phyloP scores from a whole-genome alignment of 805 yeast species.

The Starmerella vitae region DNA sequence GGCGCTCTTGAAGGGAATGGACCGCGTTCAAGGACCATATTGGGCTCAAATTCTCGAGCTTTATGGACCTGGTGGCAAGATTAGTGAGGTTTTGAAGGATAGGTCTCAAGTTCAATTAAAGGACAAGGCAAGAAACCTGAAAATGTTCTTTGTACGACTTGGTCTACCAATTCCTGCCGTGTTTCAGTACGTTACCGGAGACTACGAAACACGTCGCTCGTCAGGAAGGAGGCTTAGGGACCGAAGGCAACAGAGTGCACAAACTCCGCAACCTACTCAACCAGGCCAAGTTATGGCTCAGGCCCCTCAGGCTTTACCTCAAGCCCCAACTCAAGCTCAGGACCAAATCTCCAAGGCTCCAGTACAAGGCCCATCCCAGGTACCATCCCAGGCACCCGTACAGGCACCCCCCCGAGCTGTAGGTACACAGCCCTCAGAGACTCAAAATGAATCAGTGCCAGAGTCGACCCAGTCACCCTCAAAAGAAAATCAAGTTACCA shows the following conservation, averaged over 20 bases:
- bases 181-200: constrained; percentile 77
- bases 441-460: too few relatives aligned
- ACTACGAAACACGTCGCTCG: constrained; percentile 25
- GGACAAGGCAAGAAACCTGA: constrained; percentile 95
- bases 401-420: too few relatives aligned
- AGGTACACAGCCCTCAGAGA: too few relatives aligned
- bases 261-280: background rate
- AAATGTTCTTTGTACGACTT: constrained; percentile 65
- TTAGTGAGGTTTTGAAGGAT: constrained; percentile 70
- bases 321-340: too few relatives aligned
- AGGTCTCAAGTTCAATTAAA: constrained; percentile 85
- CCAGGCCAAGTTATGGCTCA: too few relatives aligned
- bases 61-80: constrained; percentile 89
- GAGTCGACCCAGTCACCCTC: too few relatives aligned
- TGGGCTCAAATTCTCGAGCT: constrained; percentile 85
- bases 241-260: background rate
- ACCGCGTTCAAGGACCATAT: constrained; percentile 66
- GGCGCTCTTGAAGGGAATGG: constrained; percentile 68
- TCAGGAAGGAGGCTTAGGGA: constrained; percentile 14
- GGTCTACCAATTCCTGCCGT: constrained; percentile 70
- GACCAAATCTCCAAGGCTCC: too few relatives aligned
- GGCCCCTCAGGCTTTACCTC: too few relatives aligned
- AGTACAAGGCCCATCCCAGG: too few relatives aligned
- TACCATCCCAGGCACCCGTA: too few relatives aligned
- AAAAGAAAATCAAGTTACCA: too few relatives aligned